A percentile compares a stretch with the other conserved stretches of the same genome.
These are phyloP conservation scores for Hypoxylon sp. DNA, from an alignment of 2,329 filamentous ascomycete species.

Conservation along the genomic window DNA sequence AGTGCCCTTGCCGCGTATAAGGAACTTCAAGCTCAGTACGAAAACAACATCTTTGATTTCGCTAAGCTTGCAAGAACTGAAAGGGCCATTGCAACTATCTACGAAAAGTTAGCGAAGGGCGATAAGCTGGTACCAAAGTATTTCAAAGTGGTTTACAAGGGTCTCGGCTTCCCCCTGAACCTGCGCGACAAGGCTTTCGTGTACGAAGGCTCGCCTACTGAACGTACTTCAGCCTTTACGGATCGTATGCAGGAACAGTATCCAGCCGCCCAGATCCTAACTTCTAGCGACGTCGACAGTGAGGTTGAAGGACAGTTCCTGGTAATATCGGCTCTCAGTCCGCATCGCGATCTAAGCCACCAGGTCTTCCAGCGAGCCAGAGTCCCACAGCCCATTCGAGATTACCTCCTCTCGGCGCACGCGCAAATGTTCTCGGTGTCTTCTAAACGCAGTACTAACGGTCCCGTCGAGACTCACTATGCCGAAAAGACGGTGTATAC, in stretches of 20 bases:
- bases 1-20: conserved; percentile 89
- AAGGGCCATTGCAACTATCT: conserved; percentile 90
- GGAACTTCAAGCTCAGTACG: conserved; percentile 92
- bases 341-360: conserved; percentile 85
- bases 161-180: conserved; percentile 85
- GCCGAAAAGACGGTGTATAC: conserved; percentile 89
- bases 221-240: conserved; percentile 85
- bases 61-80: conserved; percentile 90
- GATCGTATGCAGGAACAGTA: conserved; percentile 94
- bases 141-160: conserved; percentile 91
- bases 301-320: conserved; percentile 93
- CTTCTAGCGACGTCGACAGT: conserved; percentile 76
- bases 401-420: conserved; percentile 84
- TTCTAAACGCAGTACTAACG: conserved; percentile 77
- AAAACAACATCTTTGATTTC: conserved; percentile 90
- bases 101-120: conserved; percentile 88
- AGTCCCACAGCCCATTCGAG: conserved; percentile 85
- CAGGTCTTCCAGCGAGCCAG: conserved; percentile 90
- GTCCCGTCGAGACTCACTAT: conserved; percentile 79
- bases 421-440: conserved; percentile 86
- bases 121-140: conserved; percentile 85
- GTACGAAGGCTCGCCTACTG: conserved; percentile 84
- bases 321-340: conserved; percentile 83
- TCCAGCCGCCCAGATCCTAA: conserved; percentile 85
- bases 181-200: conserved; percentile 93